phyloP scores from a whole-genome alignment of 2,329 filamentous ascomycete genomes.

The Aspergillus oerlinghausenensis region DNA sequence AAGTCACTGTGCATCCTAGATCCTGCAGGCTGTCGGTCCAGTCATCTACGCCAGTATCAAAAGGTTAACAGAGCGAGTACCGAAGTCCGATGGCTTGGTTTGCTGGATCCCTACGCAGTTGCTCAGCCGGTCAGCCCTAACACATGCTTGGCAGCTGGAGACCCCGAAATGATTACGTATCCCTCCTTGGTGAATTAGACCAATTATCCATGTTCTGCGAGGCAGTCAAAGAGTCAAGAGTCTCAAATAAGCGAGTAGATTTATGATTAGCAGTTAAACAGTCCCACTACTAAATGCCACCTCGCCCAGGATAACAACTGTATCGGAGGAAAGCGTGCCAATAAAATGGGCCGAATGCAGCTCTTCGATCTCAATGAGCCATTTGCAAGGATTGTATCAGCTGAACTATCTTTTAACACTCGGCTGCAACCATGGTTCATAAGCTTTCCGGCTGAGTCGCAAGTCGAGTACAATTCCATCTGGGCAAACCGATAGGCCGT shows the following conservation, averaged over 20 bases:
- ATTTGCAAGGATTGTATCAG: not conserved
- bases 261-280: not conserved
- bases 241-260: not conserved
- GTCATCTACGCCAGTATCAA: not conserved
- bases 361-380: not conserved
- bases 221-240: no score
- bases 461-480: not conserved
- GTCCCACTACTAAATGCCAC: not conserved
- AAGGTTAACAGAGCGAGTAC: not conserved
- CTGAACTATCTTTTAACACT: not conserved
- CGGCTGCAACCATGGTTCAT: not conserved
- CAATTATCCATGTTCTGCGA: no score
- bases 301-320: not conserved
- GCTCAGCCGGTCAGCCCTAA: not conserved
- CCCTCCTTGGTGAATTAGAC: not conserved
- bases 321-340: not conserved
- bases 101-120: not conserved
- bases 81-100: not conserved
- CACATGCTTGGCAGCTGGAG: not conserved
- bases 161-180: not conserved
- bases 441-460: not conserved
- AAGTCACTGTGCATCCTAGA: not conserved
- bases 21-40: not conserved
- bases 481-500: not conserved
- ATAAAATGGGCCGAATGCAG: not conserved